Evolutionary conservation across 1,139 yeast species (phyloP).

Genomic region (Scheffersomyces titani): DNA sequence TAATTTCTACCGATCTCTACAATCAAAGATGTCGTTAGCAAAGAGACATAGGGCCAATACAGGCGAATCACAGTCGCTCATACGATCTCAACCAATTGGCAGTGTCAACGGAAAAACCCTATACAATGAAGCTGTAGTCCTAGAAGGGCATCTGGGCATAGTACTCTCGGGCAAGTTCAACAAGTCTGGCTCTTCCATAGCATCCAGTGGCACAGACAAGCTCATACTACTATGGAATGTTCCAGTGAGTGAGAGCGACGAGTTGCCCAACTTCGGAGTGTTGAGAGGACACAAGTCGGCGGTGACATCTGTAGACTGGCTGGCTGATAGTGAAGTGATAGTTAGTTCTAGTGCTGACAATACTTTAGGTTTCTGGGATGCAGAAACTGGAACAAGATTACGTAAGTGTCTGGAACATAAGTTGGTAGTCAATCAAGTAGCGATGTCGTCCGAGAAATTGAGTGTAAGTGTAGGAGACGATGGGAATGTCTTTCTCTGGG

Average conservation of each 20-base stretch:
- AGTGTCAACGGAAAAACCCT: conserved; percentile 6
- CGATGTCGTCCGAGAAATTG: conserved; percentile 26
- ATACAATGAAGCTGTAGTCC: conserved; percentile 20
- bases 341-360: conserved; percentile 54
- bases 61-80: conserved; percentile 3
- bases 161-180: conserved; percentile 48
- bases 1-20: neutral
- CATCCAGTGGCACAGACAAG: conserved; percentile 56
- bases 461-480: conserved; percentile 66
- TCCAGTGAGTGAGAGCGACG: conserved; percentile 26
- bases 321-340: conserved; percentile 31
- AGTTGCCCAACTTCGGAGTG: conserved; percentile 37
- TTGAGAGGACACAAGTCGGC: conserved; percentile 53
- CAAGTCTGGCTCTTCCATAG: conserved; percentile 42
- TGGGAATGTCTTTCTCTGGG: conserved; percentile 65
- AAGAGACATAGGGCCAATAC: conserved; percentile 18
- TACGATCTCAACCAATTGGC: neutral
- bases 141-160: conserved; percentile 53
- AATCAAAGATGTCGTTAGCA: conserved; percentile 19
- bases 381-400: conserved; percentile 53
- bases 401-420: conserved; percentile 56
- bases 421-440: conserved; percentile 59
- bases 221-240: conserved; percentile 47
- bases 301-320: conserved; percentile 53
- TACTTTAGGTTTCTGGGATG: conserved; percentile 61